Evolutionary conservation across 108 stramenopile genomes (phyloP).

Genomic region (Mediolabrus comicus): DNA sequence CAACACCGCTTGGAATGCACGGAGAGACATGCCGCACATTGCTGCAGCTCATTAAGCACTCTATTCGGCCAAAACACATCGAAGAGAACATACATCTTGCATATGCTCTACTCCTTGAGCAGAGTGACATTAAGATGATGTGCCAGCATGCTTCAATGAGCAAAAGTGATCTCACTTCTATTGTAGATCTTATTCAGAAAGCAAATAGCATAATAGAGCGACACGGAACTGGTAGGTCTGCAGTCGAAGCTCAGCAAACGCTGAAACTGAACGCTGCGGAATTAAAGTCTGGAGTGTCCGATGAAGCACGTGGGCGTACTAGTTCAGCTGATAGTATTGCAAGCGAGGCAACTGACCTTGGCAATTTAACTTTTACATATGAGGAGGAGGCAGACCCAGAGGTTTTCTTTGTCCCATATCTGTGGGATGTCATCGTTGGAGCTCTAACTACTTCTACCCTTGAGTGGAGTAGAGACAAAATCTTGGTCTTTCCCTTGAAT

Average conservation of each 20-base stretch:
- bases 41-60: slow-evolving; percentile 61
- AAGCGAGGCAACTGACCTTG: slow-evolving; percentile 35
- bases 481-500: slow-evolving; percentile 63
- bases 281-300: slow-evolving; percentile 18
- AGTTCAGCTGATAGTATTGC: slow-evolving; percentile 30
- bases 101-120: slow-evolving; percentile 72
- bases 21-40: slow-evolving; percentile 64
- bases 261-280: slow-evolving; percentile 40
- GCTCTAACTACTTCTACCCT: slow-evolving; percentile 55
- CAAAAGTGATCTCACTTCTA: slow-evolving; percentile 28
- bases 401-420: slow-evolving; percentile 78
- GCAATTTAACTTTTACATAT: slow-evolving; percentile 74
- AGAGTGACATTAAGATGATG: slow-evolving; percentile 59
- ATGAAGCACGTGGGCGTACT: background rate
- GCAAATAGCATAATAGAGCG: slow-evolving; percentile 54
- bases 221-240: slow-evolving; percentile 50
- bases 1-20: slow-evolving; percentile 62
- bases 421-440: slow-evolving; percentile 74
- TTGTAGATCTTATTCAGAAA: slow-evolving; percentile 37
- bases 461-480: slow-evolving; percentile 66
- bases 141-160: slow-evolving; percentile 33
- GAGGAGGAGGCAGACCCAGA: slow-evolving; percentile 85
- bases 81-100: slow-evolving; percentile 76
- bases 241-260: slow-evolving; percentile 53
- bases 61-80: slow-evolving; percentile 54